Percentiles rank a stretch among this genome's conserved stretches.
Evolutionary conservation across 2,329 filamentous ascomycete species (phyloP).

Genomic region (Claviceps lovelessii): DNA sequence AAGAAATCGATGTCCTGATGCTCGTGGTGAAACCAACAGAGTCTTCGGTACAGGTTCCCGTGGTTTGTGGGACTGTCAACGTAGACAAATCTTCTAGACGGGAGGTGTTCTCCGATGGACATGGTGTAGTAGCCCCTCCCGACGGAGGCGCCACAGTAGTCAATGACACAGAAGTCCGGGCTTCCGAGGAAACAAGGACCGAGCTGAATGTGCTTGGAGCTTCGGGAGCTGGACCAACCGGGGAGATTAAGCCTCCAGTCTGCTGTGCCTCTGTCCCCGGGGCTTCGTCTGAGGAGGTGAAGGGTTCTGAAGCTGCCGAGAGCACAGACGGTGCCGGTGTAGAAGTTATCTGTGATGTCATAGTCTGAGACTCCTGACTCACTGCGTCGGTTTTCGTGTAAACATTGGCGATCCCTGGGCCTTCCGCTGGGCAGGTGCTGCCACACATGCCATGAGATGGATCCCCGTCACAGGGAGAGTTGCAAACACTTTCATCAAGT

Average conservation of each 20-base stretch:
- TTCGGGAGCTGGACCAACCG: slow-evolving; percentile 8
- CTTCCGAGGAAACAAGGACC: not conserved
- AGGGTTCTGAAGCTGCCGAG: slow-evolving; percentile 1
- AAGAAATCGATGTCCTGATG: not conserved
- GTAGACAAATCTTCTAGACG: not conserved
- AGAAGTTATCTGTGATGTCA: slow-evolving; percentile 3
- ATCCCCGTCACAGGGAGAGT: slow-evolving; percentile 17
- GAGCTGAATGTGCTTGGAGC: slow-evolving; percentile 3
- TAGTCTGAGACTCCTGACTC: slow-evolving; percentile 3
- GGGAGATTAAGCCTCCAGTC: slow-evolving; percentile 2
- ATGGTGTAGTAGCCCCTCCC: not conserved
- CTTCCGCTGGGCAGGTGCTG: slow-evolving; percentile 15
- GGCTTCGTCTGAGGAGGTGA: not conserved
- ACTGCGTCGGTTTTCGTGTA: slow-evolving; percentile 13
- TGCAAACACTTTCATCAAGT: slow-evolving; percentile 17
- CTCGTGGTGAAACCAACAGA: not conserved
- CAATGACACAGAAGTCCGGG: not conserved
- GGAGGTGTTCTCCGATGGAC: not conserved
- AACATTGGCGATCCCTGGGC: slow-evolving; percentile 18
- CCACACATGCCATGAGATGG: slow-evolving; percentile 19
- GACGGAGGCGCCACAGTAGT: not conserved
- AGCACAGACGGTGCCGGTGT: slow-evolving; percentile 1
- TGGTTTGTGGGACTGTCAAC: not conserved
- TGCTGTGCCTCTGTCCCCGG: not conserved
- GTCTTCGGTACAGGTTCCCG: slow-evolving; percentile 1